phyloP scores from a whole-genome alignment of 345 rosid genomes.

The Salix brachista region DNA sequence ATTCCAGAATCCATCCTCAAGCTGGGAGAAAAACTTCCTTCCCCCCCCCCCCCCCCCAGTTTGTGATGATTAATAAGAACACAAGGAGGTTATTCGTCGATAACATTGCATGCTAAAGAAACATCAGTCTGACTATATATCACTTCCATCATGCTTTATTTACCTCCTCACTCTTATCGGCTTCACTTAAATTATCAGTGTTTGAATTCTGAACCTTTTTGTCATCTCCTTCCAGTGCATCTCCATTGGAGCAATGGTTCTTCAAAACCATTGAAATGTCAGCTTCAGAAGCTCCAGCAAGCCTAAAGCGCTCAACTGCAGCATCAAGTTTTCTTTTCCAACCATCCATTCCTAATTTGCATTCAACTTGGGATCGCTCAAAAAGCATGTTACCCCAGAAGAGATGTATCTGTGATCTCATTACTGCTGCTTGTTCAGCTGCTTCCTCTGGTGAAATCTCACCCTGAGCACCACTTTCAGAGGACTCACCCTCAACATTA shows the following conservation, averaged over 20 bases:
- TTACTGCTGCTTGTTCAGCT: slow-evolving; percentile 88
- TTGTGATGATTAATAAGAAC: neutral
- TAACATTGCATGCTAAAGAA: neutral
- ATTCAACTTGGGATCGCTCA: slow-evolving; percentile 96
- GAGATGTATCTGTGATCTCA: slow-evolving; percentile 97
- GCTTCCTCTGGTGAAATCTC: slow-evolving; percentile 77
- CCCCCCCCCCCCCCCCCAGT: neutral
- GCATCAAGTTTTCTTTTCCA: slow-evolving; percentile 78
- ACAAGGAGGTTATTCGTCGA: neutral
- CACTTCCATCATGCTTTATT: slow-evolving; percentile 19
- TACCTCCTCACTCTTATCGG: slow-evolving; percentile 19
- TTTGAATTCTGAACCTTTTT: slow-evolving; percentile 32
- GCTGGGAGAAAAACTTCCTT: neutral
- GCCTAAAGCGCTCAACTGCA: slow-evolving; percentile 81
- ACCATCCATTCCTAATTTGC: slow-evolving; percentile 66
- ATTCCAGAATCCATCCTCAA: neutral
- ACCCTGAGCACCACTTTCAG: slow-evolving; percentile 31
- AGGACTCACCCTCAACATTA: slow-evolving; percentile 41
- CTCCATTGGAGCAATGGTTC: slow-evolving; percentile 80
- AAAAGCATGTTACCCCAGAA: slow-evolving; percentile 98
- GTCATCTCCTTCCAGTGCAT: slow-evolving; percentile 41
- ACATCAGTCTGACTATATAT: neutral
- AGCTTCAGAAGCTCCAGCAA: slow-evolving; percentile 86
- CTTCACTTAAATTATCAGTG: slow-evolving; percentile 16
- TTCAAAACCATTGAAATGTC: slow-evolving; percentile 73